A percentile compares a stretch with the other conserved stretches of the same genome.
Evolutionary conservation across 2,329 filamentous ascomycete genomes (phyloP).

Genomic region (Epichloe bromicola): DNA sequence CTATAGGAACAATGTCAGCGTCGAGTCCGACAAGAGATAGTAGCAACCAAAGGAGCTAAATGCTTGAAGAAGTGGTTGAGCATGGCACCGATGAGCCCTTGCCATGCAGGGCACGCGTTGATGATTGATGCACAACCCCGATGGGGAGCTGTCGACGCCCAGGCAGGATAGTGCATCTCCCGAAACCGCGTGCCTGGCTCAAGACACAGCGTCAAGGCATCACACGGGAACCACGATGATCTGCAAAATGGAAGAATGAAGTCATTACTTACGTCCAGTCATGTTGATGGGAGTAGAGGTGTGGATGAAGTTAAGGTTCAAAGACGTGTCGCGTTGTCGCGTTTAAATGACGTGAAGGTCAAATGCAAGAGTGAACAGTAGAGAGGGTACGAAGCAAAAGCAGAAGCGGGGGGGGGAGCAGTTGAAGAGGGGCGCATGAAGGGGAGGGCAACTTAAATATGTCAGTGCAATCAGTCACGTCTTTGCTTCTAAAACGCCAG

Average conservation of each 20-base stretch:
- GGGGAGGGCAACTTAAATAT: constrained; percentile 22
- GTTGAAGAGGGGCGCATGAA: constrained; percentile 14
- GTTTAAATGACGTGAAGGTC: constrained; percentile 9
- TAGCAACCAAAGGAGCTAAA: too few species aligned
- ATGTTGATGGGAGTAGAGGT: constrained; percentile 37
- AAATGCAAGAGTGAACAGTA: constrained; percentile 8
- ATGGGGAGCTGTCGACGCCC: not conserved
- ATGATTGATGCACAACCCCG: not conserved
- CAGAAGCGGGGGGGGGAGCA: constrained; percentile 13
- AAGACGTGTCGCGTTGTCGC: constrained; percentile 8
- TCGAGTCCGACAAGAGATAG: not conserved
- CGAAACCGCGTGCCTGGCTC: too few species aligned
- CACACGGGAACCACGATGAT: too few species aligned
- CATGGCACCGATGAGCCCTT: not conserved
- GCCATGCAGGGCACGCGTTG: not conserved
- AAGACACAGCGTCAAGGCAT: too few species aligned
- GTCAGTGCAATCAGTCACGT: constrained; percentile 22
- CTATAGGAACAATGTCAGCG: constrained; percentile 41
- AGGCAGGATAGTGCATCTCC: not conserved
- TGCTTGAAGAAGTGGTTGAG: not conserved
- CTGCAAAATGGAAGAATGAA: constrained; percentile 2
- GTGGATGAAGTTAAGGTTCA: not conserved
- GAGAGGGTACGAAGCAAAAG: constrained; percentile 6
- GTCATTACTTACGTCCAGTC: constrained; percentile 55
- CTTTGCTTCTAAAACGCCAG: constrained; percentile 1